phyloP scores from a whole-genome alignment of 2,329 filamentous ascomycete species.

The Epichloe elymi region DNA sequence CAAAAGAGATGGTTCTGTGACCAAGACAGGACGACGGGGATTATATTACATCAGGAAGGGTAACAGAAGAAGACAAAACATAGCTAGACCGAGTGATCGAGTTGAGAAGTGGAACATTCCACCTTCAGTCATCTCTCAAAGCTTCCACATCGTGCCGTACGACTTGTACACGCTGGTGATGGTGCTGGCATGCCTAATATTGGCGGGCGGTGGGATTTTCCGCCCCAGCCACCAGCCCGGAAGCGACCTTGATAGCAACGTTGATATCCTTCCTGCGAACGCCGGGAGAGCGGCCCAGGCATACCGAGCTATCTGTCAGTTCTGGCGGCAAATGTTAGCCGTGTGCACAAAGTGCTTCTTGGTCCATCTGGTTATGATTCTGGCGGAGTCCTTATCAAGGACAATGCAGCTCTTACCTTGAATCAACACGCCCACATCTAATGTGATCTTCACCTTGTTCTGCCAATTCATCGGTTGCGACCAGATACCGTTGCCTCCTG shows the following conservation, averaged over 20 bases:
- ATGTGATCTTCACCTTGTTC: conserved; percentile 19
- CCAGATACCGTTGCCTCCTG: conserved; percentile 6
- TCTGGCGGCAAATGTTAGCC: conserved; percentile 15
- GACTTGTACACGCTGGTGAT: no score
- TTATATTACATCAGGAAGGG: no score
- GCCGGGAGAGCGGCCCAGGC: conserved; percentile 26
- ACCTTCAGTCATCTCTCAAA: no score
- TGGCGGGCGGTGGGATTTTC: no score
- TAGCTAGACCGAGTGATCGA: no score
- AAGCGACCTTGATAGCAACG: conserved; percentile 17
- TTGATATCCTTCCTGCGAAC: conserved; percentile 26
- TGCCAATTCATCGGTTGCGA: conserved; percentile 9
- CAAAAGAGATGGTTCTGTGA: no score
- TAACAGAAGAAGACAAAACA: no score
- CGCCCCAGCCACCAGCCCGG: conserved; percentile 6
- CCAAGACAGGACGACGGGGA: no score
- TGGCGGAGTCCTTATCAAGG: no score
- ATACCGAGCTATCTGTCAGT: conserved; percentile 22
- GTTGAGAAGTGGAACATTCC: no score
- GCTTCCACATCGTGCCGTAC: no score
- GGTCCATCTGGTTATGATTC: not conserved
- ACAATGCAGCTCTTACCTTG: conserved; percentile 15
- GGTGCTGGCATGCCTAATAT: no score
- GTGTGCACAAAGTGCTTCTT: not conserved
- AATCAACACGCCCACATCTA: conserved; percentile 22